Conservation (phyloP, 768 basidiomycete genomes). For the Crepidotus variabilis region DNA sequence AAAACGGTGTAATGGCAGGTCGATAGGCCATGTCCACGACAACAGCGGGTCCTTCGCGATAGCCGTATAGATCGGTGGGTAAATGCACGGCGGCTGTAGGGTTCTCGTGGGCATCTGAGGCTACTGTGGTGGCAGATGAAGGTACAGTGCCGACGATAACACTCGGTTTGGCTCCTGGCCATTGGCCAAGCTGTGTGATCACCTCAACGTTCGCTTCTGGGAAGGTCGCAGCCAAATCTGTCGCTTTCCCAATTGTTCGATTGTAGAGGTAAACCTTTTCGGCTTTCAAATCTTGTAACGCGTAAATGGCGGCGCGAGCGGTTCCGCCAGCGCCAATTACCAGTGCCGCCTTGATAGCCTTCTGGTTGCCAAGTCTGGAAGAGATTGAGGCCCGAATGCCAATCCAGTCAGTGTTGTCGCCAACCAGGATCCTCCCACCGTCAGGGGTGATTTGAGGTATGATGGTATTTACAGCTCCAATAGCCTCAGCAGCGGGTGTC, state of each 20-base stretch:
- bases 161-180: slow-evolving; percentile 52
- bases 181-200: slow-evolving; percentile 52
- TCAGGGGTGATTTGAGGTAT: slow-evolving; percentile 43
- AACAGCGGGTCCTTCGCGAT: slow-evolving; percentile 47
- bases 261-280: slow-evolving; percentile 82
- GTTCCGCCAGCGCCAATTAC: slow-evolving; percentile 97
- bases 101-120: slow-evolving; percentile 9
- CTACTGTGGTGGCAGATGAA: slow-evolving; percentile 49
- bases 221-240: slow-evolving; percentile 65
- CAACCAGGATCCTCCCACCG: slow-evolving; percentile 55
- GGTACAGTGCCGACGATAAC: slow-evolving; percentile 92
- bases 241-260: slow-evolving; percentile 73
- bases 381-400: slow-evolving; percentile 67
- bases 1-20: slow-evolving; percentile 79
- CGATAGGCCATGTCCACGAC: slow-evolving; percentile 95
- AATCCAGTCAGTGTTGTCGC: slow-evolving; percentile 97
- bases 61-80: slow-evolving; percentile 52
- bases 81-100: slow-evolving; percentile 41
- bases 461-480: slow-evolving; percentile 96
- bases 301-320: slow-evolving; percentile 90
- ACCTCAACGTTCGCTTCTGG: slow-evolving; percentile 57
- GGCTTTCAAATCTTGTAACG: slow-evolving; percentile 67
- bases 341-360: slow-evolving; percentile 50
- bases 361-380: slow-evolving; percentile 34
- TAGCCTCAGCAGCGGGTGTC: slow-evolving; percentile 75